A percentile compares a stretch with the other conserved stretches of the same genome.
These are phyloP conservation scores for Trichoderma gracile DNA, from an alignment of 2,329 filamentous ascomycete genomes.

Conservation along the genomic window DNA sequence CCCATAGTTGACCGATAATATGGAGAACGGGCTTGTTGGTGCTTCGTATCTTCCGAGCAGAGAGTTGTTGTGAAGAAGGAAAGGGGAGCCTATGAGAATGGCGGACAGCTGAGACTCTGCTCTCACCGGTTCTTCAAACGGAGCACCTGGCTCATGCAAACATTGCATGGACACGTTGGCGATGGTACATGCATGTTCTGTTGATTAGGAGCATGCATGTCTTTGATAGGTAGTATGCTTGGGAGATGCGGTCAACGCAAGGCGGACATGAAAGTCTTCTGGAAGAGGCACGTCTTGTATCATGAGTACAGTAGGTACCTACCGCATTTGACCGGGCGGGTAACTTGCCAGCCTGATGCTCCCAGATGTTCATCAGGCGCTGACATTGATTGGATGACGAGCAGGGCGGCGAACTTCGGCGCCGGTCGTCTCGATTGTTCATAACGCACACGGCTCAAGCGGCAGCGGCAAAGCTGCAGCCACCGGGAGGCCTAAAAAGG, in stretches of 20 bases:
- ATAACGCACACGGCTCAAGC: constrained; percentile 5
- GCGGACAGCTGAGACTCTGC: not conserved
- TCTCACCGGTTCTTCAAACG: constrained; percentile 15
- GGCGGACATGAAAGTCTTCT: not conserved
- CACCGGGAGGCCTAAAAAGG: constrained; percentile 8
- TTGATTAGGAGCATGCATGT: too few species aligned
- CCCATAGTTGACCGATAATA: constrained; percentile 14
- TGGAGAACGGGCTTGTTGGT: not conserved
- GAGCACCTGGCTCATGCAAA: not conserved
- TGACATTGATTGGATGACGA: not conserved
- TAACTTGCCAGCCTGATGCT: not conserved
- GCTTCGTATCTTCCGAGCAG: constrained; percentile 8
- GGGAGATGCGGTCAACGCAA: constrained; percentile 8
- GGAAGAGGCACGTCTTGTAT: too few species aligned
- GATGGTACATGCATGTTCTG: too few species aligned
- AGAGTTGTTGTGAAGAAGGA: not conserved
- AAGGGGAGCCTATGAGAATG: not conserved
- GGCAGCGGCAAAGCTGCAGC: constrained; percentile 19
- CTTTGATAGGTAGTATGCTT: not conserved
- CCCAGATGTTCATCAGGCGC: not conserved
- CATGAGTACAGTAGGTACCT: too few species aligned
- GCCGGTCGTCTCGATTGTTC: not conserved
- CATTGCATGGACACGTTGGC: too few species aligned
- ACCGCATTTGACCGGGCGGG: not conserved
- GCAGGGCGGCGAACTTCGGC: not conserved